phyloP scores from a whole-genome alignment of 805 yeast genomes.

The Suhomyces canberraensis region DNA sequence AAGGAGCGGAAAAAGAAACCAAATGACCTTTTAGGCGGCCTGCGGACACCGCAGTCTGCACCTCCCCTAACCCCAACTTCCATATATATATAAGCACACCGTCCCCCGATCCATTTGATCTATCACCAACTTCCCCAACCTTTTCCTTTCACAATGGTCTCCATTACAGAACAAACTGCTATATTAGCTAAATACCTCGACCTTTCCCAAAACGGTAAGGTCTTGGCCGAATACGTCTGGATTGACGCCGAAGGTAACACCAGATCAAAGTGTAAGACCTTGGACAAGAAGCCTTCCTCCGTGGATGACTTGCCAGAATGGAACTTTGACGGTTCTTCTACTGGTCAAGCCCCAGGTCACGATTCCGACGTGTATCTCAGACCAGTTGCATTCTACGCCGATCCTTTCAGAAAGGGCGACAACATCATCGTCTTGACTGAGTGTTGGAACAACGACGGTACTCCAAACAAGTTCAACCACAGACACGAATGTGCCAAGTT shows the following conservation, averaged over 20 bases:
- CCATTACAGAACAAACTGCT: slow-evolving; percentile 64
- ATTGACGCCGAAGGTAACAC: slow-evolving; percentile 87
- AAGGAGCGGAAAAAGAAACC: neutral
- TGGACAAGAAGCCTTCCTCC: slow-evolving; percentile 61
- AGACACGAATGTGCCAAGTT: slow-evolving; percentile 95
- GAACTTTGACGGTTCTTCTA: slow-evolving; percentile 99
- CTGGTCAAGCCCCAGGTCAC: slow-evolving; percentile 97
- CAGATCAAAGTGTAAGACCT: slow-evolving; percentile 93
- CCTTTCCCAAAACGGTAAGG: slow-evolving; percentile 79
- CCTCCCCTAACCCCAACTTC: no score
- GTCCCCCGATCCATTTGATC: neutral
- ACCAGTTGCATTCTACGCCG: slow-evolving; percentile 93
- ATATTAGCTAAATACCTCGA: slow-evolving; percentile 79
- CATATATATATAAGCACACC: neutral
- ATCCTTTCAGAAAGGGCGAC: slow-evolving; percentile 97
- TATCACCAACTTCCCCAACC: neutral
- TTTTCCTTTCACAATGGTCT: slow-evolving; percentile 23
- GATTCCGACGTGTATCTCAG: slow-evolving; percentile 93
- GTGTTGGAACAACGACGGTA: slow-evolving; percentile 98
- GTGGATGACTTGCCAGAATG: slow-evolving; percentile 94
- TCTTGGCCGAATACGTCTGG: slow-evolving; percentile 98
- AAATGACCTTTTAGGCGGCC: no score
- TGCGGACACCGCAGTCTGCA: neutral
- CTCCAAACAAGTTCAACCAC: slow-evolving; percentile 98
- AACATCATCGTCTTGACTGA: slow-evolving; percentile 93